Evolutionary conservation across 2,329 filamentous ascomycete genomes (phyloP).

Genomic region (Cercospora zeina): DNA sequence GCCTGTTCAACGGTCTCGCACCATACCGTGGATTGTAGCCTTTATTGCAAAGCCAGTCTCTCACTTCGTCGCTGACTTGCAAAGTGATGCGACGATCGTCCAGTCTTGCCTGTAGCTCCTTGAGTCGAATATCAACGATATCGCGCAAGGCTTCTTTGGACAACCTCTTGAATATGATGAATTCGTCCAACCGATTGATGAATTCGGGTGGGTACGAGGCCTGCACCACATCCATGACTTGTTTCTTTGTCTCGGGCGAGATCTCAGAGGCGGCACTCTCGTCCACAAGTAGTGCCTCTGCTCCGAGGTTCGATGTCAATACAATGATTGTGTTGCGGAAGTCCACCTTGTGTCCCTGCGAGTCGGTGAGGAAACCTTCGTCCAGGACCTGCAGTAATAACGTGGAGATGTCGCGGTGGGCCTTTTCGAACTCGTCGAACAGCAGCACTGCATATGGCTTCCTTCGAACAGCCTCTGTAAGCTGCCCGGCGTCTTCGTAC

Average conservation of each 20-base stretch:
- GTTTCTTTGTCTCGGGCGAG: constrained; percentile 68
- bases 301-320: constrained; percentile 90
- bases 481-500: constrained; percentile 93
- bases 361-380: constrained; percentile 92
- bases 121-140: constrained; percentile 89
- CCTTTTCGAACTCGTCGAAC: constrained; percentile 98
- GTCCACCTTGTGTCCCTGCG: constrained; percentile 94
- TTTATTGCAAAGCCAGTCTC: constrained; percentile 81
- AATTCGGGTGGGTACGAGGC: constrained; percentile 82
- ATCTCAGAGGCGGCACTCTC: constrained; percentile 50
- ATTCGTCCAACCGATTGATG: constrained; percentile 93
- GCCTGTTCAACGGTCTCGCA: constrained; percentile 82
- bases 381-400: constrained; percentile 91
- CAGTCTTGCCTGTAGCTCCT: constrained; percentile 77
- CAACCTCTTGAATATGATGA: constrained; percentile 91
- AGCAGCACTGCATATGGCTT: constrained; percentile 94
- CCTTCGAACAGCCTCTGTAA: constrained; percentile 90
- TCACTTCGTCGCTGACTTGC: constrained; percentile 68
- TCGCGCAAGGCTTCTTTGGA: constrained; percentile 76
- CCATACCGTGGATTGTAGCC: constrained; percentile 93
- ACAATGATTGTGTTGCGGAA: constrained; percentile 97
- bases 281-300: constrained; percentile 75
- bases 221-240: constrained; percentile 86
- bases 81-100: constrained; percentile 83
- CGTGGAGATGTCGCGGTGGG: constrained; percentile 89